These are phyloP conservation scores for Apiotrichum sp. DNA, from an alignment of 1,284 basidiomycete species.

Conservation along the genomic window DNA sequence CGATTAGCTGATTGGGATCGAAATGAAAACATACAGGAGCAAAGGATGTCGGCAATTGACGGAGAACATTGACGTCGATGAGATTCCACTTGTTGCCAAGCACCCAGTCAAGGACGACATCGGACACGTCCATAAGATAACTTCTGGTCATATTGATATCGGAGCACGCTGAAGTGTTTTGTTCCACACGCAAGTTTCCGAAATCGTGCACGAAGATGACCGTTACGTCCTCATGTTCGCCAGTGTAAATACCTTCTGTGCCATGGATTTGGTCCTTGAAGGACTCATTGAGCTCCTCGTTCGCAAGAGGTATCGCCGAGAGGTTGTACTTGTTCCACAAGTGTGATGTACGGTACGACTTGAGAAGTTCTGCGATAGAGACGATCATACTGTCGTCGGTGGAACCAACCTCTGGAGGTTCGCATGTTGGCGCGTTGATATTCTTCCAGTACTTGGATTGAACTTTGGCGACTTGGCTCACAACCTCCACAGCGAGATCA, in stretches of 20 bases:
- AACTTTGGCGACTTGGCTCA: constrained; percentile 75
- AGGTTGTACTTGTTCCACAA: constrained; percentile 66
- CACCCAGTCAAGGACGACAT: constrained; percentile 71
- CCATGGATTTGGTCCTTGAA: constrained; percentile 45
- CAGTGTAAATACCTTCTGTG: constrained; percentile 50
- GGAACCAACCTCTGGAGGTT: constrained; percentile 54
- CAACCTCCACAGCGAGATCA: constrained; percentile 73
- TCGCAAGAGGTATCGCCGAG: constrained; percentile 71
- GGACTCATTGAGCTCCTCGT: constrained; percentile 51
- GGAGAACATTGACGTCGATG: constrained; percentile 80
- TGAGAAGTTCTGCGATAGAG: constrained; percentile 62
- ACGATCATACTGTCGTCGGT: constrained; percentile 17
- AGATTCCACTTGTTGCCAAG: constrained; percentile 58
- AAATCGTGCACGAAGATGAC: constrained; percentile 87
- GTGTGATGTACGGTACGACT: constrained; percentile 72
- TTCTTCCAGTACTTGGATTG: constrained; percentile 89
- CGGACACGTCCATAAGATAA: constrained; percentile 79
- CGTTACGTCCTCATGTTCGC: constrained; percentile 51
- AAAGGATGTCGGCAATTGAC: constrained; percentile 53
- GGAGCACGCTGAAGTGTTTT: constrained; percentile 64
- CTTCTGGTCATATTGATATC: constrained; percentile 71
- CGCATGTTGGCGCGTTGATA: constrained; percentile 68
- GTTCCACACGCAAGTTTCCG: constrained; percentile 75
- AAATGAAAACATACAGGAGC: constrained; percentile 15
- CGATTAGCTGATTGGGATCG: not conserved